phyloP scores from a whole-genome alignment of 768 basidiomycete species.

The Candolleomyces efflorescens region DNA sequence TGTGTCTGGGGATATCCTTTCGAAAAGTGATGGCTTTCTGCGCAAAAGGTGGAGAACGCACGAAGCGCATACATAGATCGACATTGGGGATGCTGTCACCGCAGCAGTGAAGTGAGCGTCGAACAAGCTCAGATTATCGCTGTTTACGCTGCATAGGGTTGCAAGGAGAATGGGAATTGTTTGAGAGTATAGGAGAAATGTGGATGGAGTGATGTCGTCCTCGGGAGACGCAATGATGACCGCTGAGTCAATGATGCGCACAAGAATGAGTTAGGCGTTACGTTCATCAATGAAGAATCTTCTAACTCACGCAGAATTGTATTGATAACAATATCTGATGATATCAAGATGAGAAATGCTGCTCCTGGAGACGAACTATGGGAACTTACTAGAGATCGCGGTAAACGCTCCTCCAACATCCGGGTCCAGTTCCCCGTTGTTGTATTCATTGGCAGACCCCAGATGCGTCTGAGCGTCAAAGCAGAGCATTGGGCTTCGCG shows the following conservation, averaged over 20 bases:
- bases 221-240: neutral
- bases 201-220: neutral
- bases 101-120: constrained; percentile 17
- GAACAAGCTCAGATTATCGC: constrained; percentile 13
- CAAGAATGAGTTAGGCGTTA: neutral
- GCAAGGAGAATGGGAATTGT: constrained; percentile 15
- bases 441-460: neutral
- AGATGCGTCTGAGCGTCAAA: neutral
- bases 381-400: neutral
- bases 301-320: neutral
- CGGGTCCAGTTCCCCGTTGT: neutral
- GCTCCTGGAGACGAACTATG: no score
- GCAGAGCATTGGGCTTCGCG: neutral
- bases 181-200: constrained; percentile 15
- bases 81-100: constrained; percentile 15
- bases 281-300: neutral
- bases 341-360: neutral
- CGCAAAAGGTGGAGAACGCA: neutral
- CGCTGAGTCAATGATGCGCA: neutral
- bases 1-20: neutral
- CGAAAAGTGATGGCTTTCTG: neutral
- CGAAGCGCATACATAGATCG: constrained; percentile 9
- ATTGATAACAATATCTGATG: neutral
- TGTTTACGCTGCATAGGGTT: constrained; percentile 11
- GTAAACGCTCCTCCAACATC: neutral